Evolutionary conservation across 306 rosid genomes (phyloP).

Genomic region (Carpinus fangiana): DNA sequence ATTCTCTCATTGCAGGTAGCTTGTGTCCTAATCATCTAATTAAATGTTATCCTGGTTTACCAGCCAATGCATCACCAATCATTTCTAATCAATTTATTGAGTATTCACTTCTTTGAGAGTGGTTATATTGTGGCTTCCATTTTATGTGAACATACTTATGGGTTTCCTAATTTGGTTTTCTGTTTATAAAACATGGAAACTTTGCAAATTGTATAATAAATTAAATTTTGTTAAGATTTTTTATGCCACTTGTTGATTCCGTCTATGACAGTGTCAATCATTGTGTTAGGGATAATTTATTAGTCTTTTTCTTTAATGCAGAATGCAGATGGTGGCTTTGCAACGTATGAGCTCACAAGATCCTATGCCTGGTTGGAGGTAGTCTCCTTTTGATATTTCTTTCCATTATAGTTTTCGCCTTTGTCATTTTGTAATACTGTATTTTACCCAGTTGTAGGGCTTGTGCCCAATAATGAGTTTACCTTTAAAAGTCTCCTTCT

Average conservation of each 20-base stretch:
- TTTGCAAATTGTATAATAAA: not conserved
- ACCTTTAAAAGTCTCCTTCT: constrained; percentile 12
- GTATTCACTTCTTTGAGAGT: not conserved
- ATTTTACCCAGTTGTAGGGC: constrained; percentile 19
- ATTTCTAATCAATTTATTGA: not conserved
- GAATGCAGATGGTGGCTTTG: constrained; percentile 85
- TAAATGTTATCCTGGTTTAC: not conserved
- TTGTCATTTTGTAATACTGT: constrained; percentile 1
- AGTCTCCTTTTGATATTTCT: constrained; percentile 26
- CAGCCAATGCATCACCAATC: constrained; percentile 18
- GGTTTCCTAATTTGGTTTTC: not conserved
- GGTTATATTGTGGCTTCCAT: not conserved
- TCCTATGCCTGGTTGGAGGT: constrained; percentile 97
- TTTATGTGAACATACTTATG: not conserved
- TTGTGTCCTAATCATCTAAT: constrained; percentile 22
- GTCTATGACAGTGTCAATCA: not conserved
- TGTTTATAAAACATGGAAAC: not conserved
- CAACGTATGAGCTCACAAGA: constrained; percentile 89
- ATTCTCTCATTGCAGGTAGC: constrained; percentile 81
- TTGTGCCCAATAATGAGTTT: not conserved
- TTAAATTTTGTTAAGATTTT: not conserved
- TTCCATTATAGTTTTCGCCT: not conserved
- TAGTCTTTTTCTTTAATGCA: constrained; percentile 30
- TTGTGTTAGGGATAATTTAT: not conserved
- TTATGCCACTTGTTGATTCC: not conserved